A percentile compares a stretch with the other conserved stretches of the same genome.
Evolutionary conservation across 2,329 filamentous ascomycete genomes (phyloP).

Genomic region (Cadophora sp.): DNA sequence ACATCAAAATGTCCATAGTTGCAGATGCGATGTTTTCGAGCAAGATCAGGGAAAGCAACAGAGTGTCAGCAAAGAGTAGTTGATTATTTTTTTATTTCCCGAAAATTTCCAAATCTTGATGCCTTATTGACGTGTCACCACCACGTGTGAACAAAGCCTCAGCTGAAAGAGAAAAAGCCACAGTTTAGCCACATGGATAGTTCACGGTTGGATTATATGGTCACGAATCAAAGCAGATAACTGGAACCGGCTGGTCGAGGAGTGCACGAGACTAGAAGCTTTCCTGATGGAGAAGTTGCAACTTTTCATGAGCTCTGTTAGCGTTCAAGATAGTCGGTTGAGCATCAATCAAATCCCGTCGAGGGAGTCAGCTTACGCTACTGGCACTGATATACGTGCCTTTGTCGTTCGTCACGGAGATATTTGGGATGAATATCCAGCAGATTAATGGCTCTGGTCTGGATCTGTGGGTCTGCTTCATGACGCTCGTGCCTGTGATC

Average conservation of each 20-base stretch:
- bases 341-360: background rate
- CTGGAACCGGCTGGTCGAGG: background rate
- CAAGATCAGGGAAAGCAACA: no score
- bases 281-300: background rate
- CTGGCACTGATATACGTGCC: background rate
- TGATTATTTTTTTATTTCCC: no score
- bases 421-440: background rate
- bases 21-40: no score
- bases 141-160: no score
- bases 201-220: no score
- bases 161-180: no score
- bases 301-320: background rate
- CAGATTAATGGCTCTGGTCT: background rate
- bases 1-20: no score
- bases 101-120: no score
- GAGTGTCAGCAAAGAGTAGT: no score
- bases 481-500: background rate
- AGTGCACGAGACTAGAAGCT: background rate
- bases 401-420: background rate
- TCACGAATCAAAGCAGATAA: background rate
- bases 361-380: background rate
- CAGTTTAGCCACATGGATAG: no score
- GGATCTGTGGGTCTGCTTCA: background rate
- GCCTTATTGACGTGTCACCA: no score
- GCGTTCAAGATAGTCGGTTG: background rate